These are phyloP conservation scores for Candida sonorensis DNA, from an alignment of 805 yeast species.

Conservation along the genomic window DNA sequence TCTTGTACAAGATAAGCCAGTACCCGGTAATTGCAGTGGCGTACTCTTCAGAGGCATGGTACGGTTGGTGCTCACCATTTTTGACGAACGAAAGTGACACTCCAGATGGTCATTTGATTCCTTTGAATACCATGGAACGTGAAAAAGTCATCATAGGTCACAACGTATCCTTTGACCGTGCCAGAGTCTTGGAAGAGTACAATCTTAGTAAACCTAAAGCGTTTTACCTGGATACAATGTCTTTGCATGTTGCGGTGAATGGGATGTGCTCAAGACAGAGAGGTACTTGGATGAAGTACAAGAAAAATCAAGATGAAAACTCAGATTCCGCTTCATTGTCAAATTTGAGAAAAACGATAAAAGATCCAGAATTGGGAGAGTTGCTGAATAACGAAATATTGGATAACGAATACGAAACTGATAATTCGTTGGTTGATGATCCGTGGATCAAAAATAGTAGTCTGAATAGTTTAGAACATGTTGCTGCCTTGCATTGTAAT, in stretches of 20 bases:
- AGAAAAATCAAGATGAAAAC: conserved; percentile 31
- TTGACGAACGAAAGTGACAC: conserved; percentile 47
- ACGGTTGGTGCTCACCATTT: conserved; percentile 90
- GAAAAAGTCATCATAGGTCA: conserved; percentile 77
- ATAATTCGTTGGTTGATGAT: conserved; percentile 39
- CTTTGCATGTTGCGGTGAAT: conserved; percentile 80
- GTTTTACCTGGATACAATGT: conserved; percentile 86
- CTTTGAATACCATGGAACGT: conserved; percentile 47
- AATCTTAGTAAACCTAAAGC: conserved; percentile 57
- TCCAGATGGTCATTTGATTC: conserved; percentile 59
- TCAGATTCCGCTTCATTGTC: conserved; percentile 8
- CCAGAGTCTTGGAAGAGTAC: conserved; percentile 81
- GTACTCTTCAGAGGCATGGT: conserved; percentile 74
- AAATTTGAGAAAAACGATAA: conserved; percentile 16
- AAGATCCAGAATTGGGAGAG: conserved; percentile 19
- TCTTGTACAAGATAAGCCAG: conserved; percentile 63
- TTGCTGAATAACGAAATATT: conserved; percentile 24
- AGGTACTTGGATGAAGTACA: conserved; percentile 64
- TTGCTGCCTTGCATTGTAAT: conserved; percentile 72
- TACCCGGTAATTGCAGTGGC: conserved; percentile 83
- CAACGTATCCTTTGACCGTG: conserved; percentile 86
- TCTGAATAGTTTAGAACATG: conserved; percentile 72
- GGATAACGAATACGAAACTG: conserved; percentile 25
- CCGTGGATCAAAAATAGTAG: conserved; percentile 85
- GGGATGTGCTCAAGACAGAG: conserved; percentile 94